A percentile compares a stretch with the other conserved stretches of the same genome.
phyloP scores from a whole-genome alignment of 208 protist species.

The Acanthamoeba triangularis region DNA sequence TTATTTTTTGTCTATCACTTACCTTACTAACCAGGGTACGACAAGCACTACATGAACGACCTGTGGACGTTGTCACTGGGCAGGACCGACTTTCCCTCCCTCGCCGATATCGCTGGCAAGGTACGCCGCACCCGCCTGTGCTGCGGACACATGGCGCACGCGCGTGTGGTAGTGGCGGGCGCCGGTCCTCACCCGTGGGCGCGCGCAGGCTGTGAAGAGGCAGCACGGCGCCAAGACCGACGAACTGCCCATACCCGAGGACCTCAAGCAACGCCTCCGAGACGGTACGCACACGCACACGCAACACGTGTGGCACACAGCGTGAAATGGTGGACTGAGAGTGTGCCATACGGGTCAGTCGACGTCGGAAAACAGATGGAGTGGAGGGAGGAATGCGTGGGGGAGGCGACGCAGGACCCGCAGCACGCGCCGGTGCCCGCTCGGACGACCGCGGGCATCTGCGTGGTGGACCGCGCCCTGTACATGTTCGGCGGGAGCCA shows the following conservation, averaged over 20 bases:
- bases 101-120: background rate
- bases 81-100: background rate
- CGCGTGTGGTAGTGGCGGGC: background rate
- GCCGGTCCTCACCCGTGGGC: background rate
- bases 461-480: background rate
- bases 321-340: background rate
- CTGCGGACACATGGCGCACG: too few relatives aligned
- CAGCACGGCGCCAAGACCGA: background rate
- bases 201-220: background rate
- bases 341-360: background rate
- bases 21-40: background rate
- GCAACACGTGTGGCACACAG: background rate
- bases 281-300: background rate
- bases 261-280: conserved; percentile 10
- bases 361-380: background rate
- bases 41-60: conserved; percentile 3
- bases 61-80: conserved; percentile 1
- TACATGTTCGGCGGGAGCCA: background rate
- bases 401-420: background rate
- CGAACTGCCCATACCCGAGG: background rate
- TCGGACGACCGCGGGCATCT: background rate
- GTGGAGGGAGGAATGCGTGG: background rate
- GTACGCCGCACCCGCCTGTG: too few relatives aligned
- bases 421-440: too few relatives aligned
- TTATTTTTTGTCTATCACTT: background rate